Conservation (phyloP, 2,329 filamentous ascomycete species). For the Aspergillus melleus region DNA sequence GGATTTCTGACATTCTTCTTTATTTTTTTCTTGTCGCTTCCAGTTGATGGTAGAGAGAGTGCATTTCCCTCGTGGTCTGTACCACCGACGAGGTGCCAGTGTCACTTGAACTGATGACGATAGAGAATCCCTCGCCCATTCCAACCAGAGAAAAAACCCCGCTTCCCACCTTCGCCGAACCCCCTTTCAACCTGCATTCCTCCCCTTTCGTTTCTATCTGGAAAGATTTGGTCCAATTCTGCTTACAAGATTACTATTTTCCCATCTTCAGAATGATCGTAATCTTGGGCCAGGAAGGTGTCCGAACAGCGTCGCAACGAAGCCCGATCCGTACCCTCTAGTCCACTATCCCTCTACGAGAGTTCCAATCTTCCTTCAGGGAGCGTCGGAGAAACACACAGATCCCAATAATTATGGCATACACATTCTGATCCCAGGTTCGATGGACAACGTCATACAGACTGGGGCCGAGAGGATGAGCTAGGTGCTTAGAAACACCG, state of each 20-base stretch:
- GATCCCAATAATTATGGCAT: background rate
- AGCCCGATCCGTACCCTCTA: background rate
- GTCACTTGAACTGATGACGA: background rate
- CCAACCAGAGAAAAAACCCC: background rate
- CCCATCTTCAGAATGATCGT: background rate
- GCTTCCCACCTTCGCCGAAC: background rate
- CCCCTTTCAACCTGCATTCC: background rate
- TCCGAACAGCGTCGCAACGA: background rate
- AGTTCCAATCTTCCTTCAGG: background rate
- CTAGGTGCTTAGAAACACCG: background rate
- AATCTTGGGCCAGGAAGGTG: background rate
- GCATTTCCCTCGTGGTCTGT: background rate
- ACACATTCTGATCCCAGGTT: background rate
- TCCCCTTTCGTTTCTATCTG: background rate
- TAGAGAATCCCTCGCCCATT: background rate
- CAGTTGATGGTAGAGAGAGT: background rate
- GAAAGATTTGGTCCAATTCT: background rate
- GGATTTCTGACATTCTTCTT: background rate
- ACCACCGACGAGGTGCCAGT: background rate
- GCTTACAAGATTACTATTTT: background rate
- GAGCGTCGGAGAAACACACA: background rate
- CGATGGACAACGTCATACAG: background rate
- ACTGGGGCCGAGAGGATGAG: background rate
- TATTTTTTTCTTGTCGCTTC: background rate
- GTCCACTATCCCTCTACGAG: background rate